These are phyloP conservation scores for Aspergillus fructus DNA, from an alignment of 2,329 filamentous ascomycete species.

Conservation along the genomic window DNA sequence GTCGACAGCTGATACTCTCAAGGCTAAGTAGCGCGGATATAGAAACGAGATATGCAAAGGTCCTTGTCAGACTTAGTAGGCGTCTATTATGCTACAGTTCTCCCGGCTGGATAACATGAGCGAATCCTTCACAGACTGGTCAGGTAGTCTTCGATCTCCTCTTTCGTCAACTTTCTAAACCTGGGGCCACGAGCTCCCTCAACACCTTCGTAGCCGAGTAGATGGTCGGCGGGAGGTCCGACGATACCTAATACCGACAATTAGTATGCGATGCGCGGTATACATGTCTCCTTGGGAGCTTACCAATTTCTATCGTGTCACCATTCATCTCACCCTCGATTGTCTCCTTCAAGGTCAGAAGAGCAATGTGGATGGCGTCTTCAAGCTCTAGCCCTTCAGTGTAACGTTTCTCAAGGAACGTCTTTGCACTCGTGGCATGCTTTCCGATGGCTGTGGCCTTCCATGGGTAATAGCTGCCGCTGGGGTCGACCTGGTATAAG, in stretches of 20 bases:
- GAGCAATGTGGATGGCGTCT: conserved; percentile 96
- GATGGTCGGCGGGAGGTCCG: conserved; percentile 86
- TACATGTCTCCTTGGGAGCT: conserved; percentile 31
- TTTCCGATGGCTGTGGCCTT: conserved; percentile 99
- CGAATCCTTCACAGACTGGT: conserved; percentile 77
- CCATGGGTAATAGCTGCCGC: conserved; percentile 98
- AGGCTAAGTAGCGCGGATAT: not conserved
- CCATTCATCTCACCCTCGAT: conserved; percentile 99
- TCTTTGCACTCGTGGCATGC: conserved; percentile 97
- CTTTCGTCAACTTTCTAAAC: conserved; percentile 73
- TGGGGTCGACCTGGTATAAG: conserved; percentile 98
- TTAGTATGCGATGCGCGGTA: not conserved
- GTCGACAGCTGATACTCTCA: not conserved
- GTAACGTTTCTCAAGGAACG: conserved; percentile 98
- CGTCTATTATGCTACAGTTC: conserved; percentile 29
- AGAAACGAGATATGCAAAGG: conserved; percentile 8
- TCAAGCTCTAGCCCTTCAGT: conserved; percentile 95
- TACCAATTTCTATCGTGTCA: conserved; percentile 96
- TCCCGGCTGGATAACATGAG: conserved; percentile 16
- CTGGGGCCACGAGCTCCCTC: conserved; percentile 44
- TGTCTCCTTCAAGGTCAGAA: conserved; percentile 96
- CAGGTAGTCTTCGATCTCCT: conserved; percentile 99
- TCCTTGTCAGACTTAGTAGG: conserved; percentile 22
- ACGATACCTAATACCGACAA: conserved; percentile 70
- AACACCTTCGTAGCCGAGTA: conserved; percentile 72